Percentiles rank a stretch among this genome's conserved stretches.
These are phyloP conservation scores for Mortierella hygrophila DNA, from an alignment of 192 early-diverging fungal genomes.

Conservation along the genomic window DNA sequence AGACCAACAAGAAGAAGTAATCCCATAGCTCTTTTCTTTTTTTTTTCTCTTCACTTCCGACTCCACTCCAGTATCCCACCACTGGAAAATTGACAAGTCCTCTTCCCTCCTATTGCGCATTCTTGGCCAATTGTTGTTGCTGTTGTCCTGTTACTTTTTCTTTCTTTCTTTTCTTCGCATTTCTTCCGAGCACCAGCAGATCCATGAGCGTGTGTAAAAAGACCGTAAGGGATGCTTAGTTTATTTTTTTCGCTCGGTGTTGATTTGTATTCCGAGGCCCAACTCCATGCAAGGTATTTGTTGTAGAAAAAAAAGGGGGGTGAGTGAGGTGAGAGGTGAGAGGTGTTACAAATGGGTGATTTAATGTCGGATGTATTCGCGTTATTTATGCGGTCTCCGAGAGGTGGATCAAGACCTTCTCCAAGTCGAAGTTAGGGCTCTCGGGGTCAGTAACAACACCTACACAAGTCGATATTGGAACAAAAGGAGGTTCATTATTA, in stretches of 20 bases:
- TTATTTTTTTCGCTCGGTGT: slow-evolving; percentile 15
- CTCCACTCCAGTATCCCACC: not conserved
- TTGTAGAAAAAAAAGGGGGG: slow-evolving; percentile 2
- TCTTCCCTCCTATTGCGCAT: too few species aligned
- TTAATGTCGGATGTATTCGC: not conserved
- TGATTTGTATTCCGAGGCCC: not conserved
- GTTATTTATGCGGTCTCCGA: slow-evolving; percentile 52
- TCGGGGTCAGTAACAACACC: slow-evolving; percentile 66
- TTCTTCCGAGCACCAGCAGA: too few species aligned
- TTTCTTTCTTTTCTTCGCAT: too few species aligned
- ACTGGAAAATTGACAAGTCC: too few species aligned
- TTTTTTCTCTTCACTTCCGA: not conserved
- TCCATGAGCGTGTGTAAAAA: too few species aligned
- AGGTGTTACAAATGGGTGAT: not conserved
- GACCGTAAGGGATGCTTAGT: not conserved
- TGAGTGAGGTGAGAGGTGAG: not conserved
- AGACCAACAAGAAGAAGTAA: slow-evolving; percentile 44
- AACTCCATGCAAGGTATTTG: slow-evolving; percentile 22
- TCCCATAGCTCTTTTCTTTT: not conserved
- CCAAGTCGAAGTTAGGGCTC: slow-evolving; percentile 71
- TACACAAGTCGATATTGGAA: not conserved
- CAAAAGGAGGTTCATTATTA: not conserved
- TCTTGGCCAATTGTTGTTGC: too few species aligned
- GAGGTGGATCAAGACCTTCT: slow-evolving; percentile 64
- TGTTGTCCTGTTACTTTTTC: too few species aligned